Evolutionary conservation across 345 rosid species (phyloP), one percentile per base, ranked within the genome.

Genomic region (Balakata baccata): DNA sequence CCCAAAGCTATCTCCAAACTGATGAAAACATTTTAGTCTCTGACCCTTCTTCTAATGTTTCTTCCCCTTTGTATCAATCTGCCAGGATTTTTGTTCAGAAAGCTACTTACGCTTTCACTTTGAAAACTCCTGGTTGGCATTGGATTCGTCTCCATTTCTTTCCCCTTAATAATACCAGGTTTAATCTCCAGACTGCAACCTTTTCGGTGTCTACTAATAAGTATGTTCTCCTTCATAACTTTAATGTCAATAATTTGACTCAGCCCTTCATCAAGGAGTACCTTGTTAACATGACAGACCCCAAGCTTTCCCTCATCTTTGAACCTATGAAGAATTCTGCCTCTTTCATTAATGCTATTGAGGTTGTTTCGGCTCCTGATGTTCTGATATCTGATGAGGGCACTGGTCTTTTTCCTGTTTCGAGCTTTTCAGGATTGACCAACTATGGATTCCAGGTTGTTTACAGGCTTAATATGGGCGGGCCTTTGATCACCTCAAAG

Each of bases 351-450:
- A 91, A 91, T 49, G 97, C 89, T 46, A 85, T 91, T 18, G 97
- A 91, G 84, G 74, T 91, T 41, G 91, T 91, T 66, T 88, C 97
- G 0, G 94, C 90, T 2, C 97, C 97, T 0, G 94, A 89, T 45
- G 69, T 56, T 72, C 66, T 91, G 75, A 85, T 91, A 59, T 29
- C 84, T 20, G 91, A 91, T 63, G 49, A 74, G 13, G 97, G 85
- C 17, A 74, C 86, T 3, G 68, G 78, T 1, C 91, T 91, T 79
- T 84, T 80, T 78, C 97, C 97, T 0, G 86, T 89, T 22, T 61
- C 72, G 46, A 54, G 45, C 39, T 78, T 74, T 52, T 6, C 82
- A 3, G 94, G 94, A 7, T 73, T 91, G 81, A 71, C 81, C 61
- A 68, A 73, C 1, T 87, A 57, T 9, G 85, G 86, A 0, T 91